Base-by-base conservation (phyloP, 1,284 basidiomycete species). In the Earliella scabrosa region DNA sequence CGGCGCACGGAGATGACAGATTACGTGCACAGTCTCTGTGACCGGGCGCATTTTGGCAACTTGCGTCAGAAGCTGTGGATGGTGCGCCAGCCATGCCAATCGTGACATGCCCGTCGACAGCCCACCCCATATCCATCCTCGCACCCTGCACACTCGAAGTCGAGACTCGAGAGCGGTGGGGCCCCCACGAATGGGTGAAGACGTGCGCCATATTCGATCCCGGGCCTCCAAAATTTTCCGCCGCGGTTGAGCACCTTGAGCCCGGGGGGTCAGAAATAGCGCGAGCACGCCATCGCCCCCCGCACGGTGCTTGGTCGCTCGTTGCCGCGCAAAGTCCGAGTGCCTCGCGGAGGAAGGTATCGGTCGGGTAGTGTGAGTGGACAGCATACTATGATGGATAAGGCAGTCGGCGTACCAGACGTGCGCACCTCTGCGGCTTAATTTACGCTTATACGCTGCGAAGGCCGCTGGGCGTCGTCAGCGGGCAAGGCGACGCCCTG, bases 311-410 rank as follows among this genome's bases (percentile, higher is more conserved):
- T 11, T 20, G 36, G 36, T 7, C 14, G 40, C 13, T 2, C 16
- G 11, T 23, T 43, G 40, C 20, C 40, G n/a, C 40, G 21, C 40
- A 43, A 23, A 14, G 13, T 13, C 35, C 54, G 49, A 50, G 50
- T 46, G 52, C 52, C 55, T 61, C 55, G 46, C 44, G 41, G 59
- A n/a, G 50, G 41, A 51, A 54, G 39, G 43, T 36, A 20, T 27
- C n/a, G 8, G 27, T 14, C 7, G 38, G 13, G 24, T n/a, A 26
- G 24, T n/a, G 14, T 26, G 24, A 44, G 13, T 10, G 23, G 23
- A 14, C 24, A 16, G 27, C 29, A 5, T 14, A 36, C 24, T 16
- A 11, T n/a, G 38, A 27, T 18, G 2, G 21, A 23, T 23, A 40
- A 4, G 39, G 39, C 39, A 41, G 39, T 11, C n/a, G 11, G 39